Evolutionary conservation across 306 rosid species (phyloP), one percentile per base, ranked within the genome.

Genomic region (Glycine latifolia): DNA sequence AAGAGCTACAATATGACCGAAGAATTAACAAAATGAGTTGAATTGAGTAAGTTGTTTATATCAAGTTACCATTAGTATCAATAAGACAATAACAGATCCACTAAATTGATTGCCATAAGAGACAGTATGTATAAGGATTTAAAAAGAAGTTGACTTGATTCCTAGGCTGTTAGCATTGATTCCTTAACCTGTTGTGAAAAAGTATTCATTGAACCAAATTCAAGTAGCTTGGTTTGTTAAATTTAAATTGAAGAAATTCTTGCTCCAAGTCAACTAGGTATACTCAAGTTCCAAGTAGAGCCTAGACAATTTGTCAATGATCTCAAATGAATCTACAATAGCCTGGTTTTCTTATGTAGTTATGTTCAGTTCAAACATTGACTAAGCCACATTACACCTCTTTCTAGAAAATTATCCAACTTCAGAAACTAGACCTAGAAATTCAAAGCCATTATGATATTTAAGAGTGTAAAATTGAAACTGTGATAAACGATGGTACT

Each of bases 311-410:
- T 75, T 54, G 73, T 71, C 49, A 67, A 14, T 26, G 56, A 65
- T 70, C 43, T 65, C 54, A 55, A 76, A 68, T 39, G 49, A 66
- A 11, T 44, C 68, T 71, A 41, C 16, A 37, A 39, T 79, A 9
- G 55, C 46, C 50, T 60, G 71, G 63, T 44, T 61, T 81, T 43
- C 59, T 54, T 17, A 17, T 69, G 60, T 26, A 26, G 31, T 26
- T 26, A 26, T 26, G 31, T 2, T 26, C 31, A 26, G 31, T 53
- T 79, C 69, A 54, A 73, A 84, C 78, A 44, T 72, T 26, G 58
- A 82, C 73, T 72, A 87, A 54, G 78, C 79, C 54, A 65, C 79
- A 46, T 53, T 5, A 81, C 17, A 67, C 39, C 52, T 74, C 53
- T 78, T 35, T 68, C 71, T 48, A 15, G 43, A 50, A 79, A 59